phyloP scores from a whole-genome alignment of 2,329 filamentous ascomycete genomes.

The Xenosphaeropsis pyriputrescens region DNA sequence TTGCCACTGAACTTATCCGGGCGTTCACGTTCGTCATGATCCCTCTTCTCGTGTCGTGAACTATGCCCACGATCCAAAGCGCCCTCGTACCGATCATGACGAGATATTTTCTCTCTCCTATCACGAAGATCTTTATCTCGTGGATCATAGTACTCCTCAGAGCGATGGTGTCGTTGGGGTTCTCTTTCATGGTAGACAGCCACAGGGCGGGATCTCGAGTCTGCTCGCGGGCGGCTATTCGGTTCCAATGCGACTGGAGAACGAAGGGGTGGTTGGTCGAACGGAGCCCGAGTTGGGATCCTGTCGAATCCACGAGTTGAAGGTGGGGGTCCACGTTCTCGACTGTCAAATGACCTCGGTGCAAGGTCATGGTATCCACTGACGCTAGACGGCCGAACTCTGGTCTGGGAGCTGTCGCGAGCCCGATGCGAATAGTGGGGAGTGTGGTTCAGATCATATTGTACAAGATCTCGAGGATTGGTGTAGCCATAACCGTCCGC shows the following conservation, averaged over 20 bases:
- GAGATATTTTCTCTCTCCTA: slow-evolving; percentile 7
- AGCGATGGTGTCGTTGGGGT: slow-evolving; percentile 4
- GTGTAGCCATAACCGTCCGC: slow-evolving; percentile 50
- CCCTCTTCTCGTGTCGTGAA: slow-evolving; percentile 1
- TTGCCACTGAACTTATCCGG: slow-evolving; percentile 11
- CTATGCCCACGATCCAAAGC: slow-evolving; percentile 2
- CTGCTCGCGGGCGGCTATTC: slow-evolving; percentile 18
- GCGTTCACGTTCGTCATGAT: slow-evolving; percentile 7
- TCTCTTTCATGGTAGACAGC: slow-evolving; percentile 15
- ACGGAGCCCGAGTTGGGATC: slow-evolving; percentile 34
- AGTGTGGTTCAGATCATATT: slow-evolving; percentile 42
- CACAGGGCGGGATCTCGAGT: slow-evolving; percentile 16
- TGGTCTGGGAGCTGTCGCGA: slow-evolving; percentile 38
- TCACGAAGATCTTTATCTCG: slow-evolving; percentile 13
- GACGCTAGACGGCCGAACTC: slow-evolving; percentile 14
- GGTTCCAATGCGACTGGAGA: slow-evolving; percentile 22
- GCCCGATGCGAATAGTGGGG: slow-evolving; percentile 24
- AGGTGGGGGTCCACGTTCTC: slow-evolving; percentile 41
- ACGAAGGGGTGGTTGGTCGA: slow-evolving; percentile 30
- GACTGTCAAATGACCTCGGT: slow-evolving; percentile 21
- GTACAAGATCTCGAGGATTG: slow-evolving; percentile 43
- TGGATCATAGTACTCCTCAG: slow-evolving; percentile 16
- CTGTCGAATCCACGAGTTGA: slow-evolving; percentile 59
- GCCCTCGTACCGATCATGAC: slow-evolving; percentile 3
- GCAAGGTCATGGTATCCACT: slow-evolving; percentile 12